Evolutionary conservation across 352 stramenopile genomes (phyloP).

Genomic region (Globisporangium ultimum): DNA sequence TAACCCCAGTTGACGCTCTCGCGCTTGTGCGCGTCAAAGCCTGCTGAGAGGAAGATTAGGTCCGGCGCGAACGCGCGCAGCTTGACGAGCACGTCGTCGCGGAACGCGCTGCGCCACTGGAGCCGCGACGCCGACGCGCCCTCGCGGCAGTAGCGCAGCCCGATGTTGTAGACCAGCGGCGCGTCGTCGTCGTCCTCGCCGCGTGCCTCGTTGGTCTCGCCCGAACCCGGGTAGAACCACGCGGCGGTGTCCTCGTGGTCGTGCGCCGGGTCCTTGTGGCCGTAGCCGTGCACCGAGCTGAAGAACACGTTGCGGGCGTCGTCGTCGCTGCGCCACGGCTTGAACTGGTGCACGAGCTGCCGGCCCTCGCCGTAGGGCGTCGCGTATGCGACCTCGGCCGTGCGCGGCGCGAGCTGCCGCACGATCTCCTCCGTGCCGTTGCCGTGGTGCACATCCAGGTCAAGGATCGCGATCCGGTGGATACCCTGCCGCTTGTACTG

Average conservation of each 20-base stretch:
- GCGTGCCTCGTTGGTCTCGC: constrained; percentile 29
- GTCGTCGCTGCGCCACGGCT: constrained; percentile 94
- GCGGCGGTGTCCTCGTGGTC: constrained; percentile 32
- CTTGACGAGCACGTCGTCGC: constrained; percentile 55
- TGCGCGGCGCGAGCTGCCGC: constrained; percentile 87
- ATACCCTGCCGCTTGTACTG: constrained; percentile 92
- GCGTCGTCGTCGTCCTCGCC: neutral
- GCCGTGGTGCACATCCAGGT: constrained; percentile 99
- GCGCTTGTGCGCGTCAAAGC: constrained; percentile 80
- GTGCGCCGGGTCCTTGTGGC: constrained; percentile 63
- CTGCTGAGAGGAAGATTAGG: constrained; percentile 78
- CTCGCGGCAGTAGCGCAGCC: constrained; percentile 46
- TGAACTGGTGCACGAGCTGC: constrained; percentile 87
- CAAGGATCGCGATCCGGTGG: constrained; percentile 93
- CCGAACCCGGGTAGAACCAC: constrained; percentile 86
- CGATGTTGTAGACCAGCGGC: constrained; percentile 67
- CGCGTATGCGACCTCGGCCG: constrained; percentile 74
- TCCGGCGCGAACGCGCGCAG: constrained; percentile 64
- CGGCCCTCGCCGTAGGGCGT: constrained; percentile 90
- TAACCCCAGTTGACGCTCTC: constrained; percentile 83
- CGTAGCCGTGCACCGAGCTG: constrained; percentile 85
- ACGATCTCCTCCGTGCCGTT: constrained; percentile 98
- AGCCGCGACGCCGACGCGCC: constrained; percentile 57
- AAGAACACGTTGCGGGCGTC: constrained; percentile 97
- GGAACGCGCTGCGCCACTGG: constrained; percentile 74